Evolutionary conservation across 768 basidiomycete species (phyloP).

Genomic region (Kockovaella imperatae): DNA sequence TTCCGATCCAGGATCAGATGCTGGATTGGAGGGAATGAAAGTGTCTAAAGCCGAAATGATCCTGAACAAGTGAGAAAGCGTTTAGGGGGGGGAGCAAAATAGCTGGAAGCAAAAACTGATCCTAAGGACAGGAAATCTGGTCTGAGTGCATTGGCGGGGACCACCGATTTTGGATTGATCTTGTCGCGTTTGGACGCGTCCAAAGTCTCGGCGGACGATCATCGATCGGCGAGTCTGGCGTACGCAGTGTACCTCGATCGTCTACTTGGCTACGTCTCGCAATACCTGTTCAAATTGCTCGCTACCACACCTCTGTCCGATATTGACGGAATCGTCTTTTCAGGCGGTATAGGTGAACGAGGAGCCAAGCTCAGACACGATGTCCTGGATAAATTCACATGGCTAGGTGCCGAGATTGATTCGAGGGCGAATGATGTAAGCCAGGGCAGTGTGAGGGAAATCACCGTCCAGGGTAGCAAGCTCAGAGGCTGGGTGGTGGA

Average conservation of each 20-base stretch:
- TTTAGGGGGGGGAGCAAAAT: neutral
- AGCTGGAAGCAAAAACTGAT: slow-evolving; percentile 4
- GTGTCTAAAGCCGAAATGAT: slow-evolving; percentile 47
- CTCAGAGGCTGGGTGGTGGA: slow-evolving; percentile 44
- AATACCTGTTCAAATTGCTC: slow-evolving; percentile 64
- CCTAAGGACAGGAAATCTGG: slow-evolving; percentile 57
- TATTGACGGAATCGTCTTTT: slow-evolving; percentile 72
- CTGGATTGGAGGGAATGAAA: slow-evolving; percentile 34
- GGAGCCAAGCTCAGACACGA: slow-evolving; percentile 57
- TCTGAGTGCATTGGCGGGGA: slow-evolving; percentile 69
- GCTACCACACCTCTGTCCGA: slow-evolving; percentile 43
- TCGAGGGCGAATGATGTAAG: slow-evolving; percentile 51
- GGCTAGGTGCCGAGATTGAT: slow-evolving; percentile 58
- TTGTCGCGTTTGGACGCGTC: slow-evolving; percentile 47
- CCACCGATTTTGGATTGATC: slow-evolving; percentile 72
- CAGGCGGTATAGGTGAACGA: slow-evolving; percentile 81
- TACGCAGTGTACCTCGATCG: slow-evolving; percentile 74
- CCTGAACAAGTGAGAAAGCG: slow-evolving; percentile 45
- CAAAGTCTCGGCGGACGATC: slow-evolving; percentile 32
- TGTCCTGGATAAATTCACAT: slow-evolving; percentile 53
- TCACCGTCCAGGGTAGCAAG: slow-evolving; percentile 37
- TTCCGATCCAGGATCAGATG: slow-evolving; percentile 55
- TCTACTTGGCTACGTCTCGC: slow-evolving; percentile 61
- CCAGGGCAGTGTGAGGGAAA: slow-evolving; percentile 28
- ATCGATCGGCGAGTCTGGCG: slow-evolving; percentile 51